Evolutionary conservation across 148 eudicot genomes (phyloP).

Genomic region (Amaranthus cruentus): DNA sequence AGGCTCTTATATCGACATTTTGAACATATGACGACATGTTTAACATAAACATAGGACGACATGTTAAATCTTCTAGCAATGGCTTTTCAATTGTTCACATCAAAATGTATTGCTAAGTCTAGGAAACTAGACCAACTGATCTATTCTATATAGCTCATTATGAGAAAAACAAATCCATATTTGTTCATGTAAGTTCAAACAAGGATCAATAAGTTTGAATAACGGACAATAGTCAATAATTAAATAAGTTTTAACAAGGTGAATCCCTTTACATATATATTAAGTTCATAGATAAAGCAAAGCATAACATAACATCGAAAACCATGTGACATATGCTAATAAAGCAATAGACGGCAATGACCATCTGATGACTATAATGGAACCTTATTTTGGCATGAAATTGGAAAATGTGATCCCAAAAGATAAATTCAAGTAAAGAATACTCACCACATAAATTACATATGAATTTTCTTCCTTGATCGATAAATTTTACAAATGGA

Average conservation of each 20-base stretch:
- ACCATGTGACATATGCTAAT: background rate
- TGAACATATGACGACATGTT: background rate
- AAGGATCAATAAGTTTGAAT: too few species aligned
- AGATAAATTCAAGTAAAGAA: background rate
- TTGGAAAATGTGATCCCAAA: background rate
- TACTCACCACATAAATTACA: constrained; percentile 89
- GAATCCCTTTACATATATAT: too few species aligned
- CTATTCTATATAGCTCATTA: too few species aligned
- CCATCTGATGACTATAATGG: background rate
- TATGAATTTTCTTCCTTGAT: constrained; percentile 85
- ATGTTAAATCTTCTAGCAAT: background rate
- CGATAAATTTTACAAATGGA: constrained; percentile 88
- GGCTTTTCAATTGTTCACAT: background rate
- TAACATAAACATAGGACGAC: background rate
- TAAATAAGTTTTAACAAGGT: too few species aligned
- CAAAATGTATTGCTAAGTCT: background rate
- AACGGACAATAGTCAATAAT: too few species aligned
- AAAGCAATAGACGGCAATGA: background rate
- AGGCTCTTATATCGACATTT: background rate
- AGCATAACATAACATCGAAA: background rate
- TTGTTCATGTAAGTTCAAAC: too few species aligned
- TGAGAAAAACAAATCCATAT: too few species aligned
- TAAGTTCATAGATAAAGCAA: too few species aligned
- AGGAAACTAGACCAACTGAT: too few species aligned
- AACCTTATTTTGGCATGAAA: background rate